These are phyloP conservation scores for Aspergillus bridgeri DNA, from an alignment of 495 filamentous ascomycete genomes.

Conservation along the genomic window DNA sequence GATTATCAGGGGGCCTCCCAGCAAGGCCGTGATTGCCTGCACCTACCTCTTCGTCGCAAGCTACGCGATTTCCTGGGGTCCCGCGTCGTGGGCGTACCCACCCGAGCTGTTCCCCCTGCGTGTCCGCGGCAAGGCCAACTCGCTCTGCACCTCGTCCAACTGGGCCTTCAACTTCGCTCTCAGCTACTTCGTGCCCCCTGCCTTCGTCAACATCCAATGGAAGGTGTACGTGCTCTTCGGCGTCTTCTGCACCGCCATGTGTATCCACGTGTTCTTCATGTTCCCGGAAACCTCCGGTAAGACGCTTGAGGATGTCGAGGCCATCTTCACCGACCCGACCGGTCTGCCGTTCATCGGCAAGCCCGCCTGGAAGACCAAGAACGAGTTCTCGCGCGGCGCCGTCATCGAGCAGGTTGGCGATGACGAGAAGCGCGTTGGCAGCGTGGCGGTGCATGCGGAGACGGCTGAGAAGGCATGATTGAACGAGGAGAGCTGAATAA, in stretches of 20 bases:
- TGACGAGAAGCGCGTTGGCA: conserved; percentile 20
- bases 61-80: conserved; percentile 59
- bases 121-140: conserved; percentile 64
- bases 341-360: conserved; percentile 59
- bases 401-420: conserved; percentile 18
- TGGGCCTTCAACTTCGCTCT: conserved; percentile 83
- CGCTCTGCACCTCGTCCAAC: conserved; percentile 67
- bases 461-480: not conserved
- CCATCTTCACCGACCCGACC: conserved; percentile 62
- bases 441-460: conserved; percentile 14
- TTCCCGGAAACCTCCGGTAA: conserved; percentile 84
- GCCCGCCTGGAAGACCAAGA: conserved; percentile 64
- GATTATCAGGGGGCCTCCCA: conserved; percentile 26
- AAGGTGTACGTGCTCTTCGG: conserved; percentile 72
- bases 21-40: conserved; percentile 57
- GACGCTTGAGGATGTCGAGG: conserved; percentile 72
- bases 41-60: conserved; percentile 65
- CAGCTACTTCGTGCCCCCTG: conserved; percentile 72
- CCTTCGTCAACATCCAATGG: conserved; percentile 73
- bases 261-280: conserved; percentile 72
- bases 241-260: conserved; percentile 69
- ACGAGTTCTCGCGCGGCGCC: conserved; percentile 24
- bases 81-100: conserved; percentile 65
- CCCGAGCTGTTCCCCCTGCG: conserved; percentile 66
- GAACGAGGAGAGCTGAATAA: not conserved